Base-by-base conservation (phyloP, 2,329 filamentous ascomycete species). In the Aspergillus versicolor region DNA sequence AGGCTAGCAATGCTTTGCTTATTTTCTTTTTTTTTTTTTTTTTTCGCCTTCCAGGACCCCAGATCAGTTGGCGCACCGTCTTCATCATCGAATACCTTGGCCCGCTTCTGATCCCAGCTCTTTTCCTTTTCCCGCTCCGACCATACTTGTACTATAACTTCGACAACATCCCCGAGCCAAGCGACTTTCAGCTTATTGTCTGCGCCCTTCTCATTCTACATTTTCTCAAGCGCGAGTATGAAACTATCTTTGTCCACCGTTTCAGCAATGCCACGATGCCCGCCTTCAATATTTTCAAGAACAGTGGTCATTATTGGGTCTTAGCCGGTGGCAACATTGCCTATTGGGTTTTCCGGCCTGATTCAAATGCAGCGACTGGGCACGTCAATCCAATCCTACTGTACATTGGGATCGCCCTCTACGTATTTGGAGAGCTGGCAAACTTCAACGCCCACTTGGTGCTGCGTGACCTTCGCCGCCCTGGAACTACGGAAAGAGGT, bases 211-310 rank as follows among this genome's bases (percentile, higher is more conserved):
- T 96, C 67, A 79, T 87, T 56, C 75, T 89, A 12, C 94, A 99
- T 81, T 99, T 97, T 76, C 64, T 90, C 72, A 99, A 99, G 84
- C 92, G 94, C 70, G 94, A 99, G 80, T 82, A 91, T 63, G 94
- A 99, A 80, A 97, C 94, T 0, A 72, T 96, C 61, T 96, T 94
- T 73, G 84, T 99, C 61, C 94, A 99, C 82, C 91, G 91, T 72
- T 99, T 99, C 82, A 93, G 91, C 56, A 86, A 89, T 61, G 91
- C 89, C 69, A 99, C 94, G 48, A 99, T 99, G 94, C 94, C 94
- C 17, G 83, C 84, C 57, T 79, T 77, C 70, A 96, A 96, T 81
- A 91, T 99, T 72, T 88, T 97, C 84, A 94, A 93, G 78, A 99
- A 99, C 83, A 91, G 88, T 64, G 85, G 84, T 64, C 93, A 97